A percentile compares a stretch with the other conserved stretches of the same genome.
Conservation (phyloP, 345 rosid genomes). For the Garcia nutans region DNA sequence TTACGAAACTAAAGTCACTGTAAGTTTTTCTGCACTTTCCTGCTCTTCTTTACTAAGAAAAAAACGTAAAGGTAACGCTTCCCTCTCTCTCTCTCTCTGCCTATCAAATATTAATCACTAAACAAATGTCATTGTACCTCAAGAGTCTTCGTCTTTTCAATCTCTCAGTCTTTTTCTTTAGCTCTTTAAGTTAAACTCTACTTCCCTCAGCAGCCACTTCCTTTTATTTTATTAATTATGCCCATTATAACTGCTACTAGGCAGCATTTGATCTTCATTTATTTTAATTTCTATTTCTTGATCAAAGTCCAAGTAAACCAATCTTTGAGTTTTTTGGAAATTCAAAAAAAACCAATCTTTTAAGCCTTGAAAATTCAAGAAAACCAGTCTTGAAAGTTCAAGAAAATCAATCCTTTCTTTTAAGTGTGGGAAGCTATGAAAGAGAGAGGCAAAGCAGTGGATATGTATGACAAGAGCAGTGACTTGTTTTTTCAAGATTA, state of each 20-base stretch:
- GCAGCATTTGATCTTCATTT: conserved; percentile 4
- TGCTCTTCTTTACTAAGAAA: conserved; percentile 22
- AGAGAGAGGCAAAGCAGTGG: conserved; percentile 85
- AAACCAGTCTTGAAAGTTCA: not conserved
- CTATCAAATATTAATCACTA: conserved; percentile 30
- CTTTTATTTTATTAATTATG: conserved; percentile 7
- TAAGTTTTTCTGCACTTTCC: not conserved
- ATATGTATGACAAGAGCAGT: conserved; percentile 31
- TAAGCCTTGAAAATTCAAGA: not conserved
- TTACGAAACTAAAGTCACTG: no score
- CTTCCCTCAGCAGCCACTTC: conserved; percentile 5
- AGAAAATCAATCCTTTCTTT: not conserved
- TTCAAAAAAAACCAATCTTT: not conserved
- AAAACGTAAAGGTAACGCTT: conserved; percentile 80
- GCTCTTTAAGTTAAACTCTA: conserved; percentile 17
- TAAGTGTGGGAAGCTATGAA: conserved; percentile 43
- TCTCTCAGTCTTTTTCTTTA: conserved; percentile 17
- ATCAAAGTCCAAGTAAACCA: no score
- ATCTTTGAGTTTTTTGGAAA: not conserved
- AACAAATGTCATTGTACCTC: conserved; percentile 38
- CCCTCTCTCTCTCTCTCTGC: conserved; percentile 27
- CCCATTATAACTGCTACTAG: not conserved
- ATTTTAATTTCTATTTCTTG: no score
- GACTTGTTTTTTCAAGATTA: conserved; percentile 40
- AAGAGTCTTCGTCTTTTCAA: conserved; percentile 22